Evolutionary conservation across 2,329 filamentous ascomycete species (phyloP).

Genomic region (Colletotrichum filicis): DNA sequence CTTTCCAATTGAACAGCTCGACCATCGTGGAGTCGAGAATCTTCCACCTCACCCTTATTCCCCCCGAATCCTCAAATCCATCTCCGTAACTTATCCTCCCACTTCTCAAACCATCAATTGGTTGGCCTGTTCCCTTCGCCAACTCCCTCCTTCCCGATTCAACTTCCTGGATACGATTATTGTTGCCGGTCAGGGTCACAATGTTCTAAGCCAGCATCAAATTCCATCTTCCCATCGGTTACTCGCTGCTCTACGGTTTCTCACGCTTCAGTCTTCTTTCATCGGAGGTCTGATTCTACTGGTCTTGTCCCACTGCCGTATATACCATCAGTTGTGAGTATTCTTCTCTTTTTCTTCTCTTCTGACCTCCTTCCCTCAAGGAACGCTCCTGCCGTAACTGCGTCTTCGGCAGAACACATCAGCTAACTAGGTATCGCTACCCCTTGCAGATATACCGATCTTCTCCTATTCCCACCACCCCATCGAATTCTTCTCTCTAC

Average conservation of each 20-base stretch:
- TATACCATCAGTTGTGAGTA: slow-evolving; percentile 28
- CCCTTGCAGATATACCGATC: slow-evolving; percentile 32
- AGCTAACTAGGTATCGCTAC: slow-evolving; percentile 3
- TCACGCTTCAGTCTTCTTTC: slow-evolving; percentile 35
- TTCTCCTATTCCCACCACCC: not conserved
- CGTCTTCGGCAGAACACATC: not conserved
- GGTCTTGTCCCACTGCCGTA: slow-evolving; percentile 30
- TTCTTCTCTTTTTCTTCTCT: not conserved
- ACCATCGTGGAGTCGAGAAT: slow-evolving; percentile 47
- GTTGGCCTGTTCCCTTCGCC: slow-evolving; percentile 28
- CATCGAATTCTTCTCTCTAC: slow-evolving; percentile 15
- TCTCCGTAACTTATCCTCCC: slow-evolving; percentile 40
- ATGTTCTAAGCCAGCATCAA: slow-evolving; percentile 49
- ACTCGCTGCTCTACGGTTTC: slow-evolving; percentile 34
- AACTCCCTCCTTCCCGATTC: slow-evolving; percentile 41
- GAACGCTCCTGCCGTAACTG: not conserved
- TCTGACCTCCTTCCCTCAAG: not conserved
- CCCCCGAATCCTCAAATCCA: slow-evolving; percentile 40
- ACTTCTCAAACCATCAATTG: slow-evolving; percentile 37
- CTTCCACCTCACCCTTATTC: slow-evolving; percentile 56
- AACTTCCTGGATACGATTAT: slow-evolving; percentile 49
- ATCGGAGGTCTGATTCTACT: slow-evolving; percentile 34
- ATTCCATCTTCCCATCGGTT: slow-evolving; percentile 27
- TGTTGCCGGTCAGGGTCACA: slow-evolving; percentile 40
- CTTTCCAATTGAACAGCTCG: slow-evolving; percentile 34